Evolutionary conservation across 2,329 filamentous ascomycete species (phyloP), one percentile per base, ranked within the genome.

Genomic region (Neopestalotiopsis sp.): DNA sequence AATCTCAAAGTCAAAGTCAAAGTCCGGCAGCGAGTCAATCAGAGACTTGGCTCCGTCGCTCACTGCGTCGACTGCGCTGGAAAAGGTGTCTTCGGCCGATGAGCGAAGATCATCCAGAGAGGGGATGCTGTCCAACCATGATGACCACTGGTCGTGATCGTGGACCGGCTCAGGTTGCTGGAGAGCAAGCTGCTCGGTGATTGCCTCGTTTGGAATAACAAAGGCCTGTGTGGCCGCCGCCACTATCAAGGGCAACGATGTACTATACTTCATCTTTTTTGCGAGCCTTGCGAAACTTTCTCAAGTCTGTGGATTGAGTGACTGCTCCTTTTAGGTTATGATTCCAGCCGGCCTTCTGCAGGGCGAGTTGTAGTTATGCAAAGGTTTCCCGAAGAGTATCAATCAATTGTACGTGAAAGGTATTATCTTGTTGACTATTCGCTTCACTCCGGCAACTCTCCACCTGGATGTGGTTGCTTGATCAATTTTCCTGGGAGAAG

Each of bases 201-300:
- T 78, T 13, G 67, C 71, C 40, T 79, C 76, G 53, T 79, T 75
- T 24, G 77, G 77, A 56, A 79, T 73, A 62, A 76, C 71, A 66
- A 76, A 68, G 38, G 71, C 74, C 53, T 70, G 53, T 40, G 72
- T 70, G 17, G 70, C 69, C 14, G 70, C 69, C n/a, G 72, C 74
- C 20, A 71, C 74, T 69, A 66, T 71, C 2, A 75, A 62, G 40
- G 74, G 72, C 69, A 76, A 64, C n/a, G 75, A 32, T 17, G 68
- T 45, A 24, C 70, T 71, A 67, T 76, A 74, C 69, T 69, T 75
- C 75, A 76, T 76, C 7, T 66, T 71, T 38, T 38, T 10, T 32
- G 10, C n/a, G 32, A 34, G 32, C 34, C 40, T 34, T 14, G 34
- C 9, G 30, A 57, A 12, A 20, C 34, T 30, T 14, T 42, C 13